phyloP scores from a whole-genome alignment of 2,329 filamentous ascomycete genomes.

The Nakataea oryzae region DNA sequence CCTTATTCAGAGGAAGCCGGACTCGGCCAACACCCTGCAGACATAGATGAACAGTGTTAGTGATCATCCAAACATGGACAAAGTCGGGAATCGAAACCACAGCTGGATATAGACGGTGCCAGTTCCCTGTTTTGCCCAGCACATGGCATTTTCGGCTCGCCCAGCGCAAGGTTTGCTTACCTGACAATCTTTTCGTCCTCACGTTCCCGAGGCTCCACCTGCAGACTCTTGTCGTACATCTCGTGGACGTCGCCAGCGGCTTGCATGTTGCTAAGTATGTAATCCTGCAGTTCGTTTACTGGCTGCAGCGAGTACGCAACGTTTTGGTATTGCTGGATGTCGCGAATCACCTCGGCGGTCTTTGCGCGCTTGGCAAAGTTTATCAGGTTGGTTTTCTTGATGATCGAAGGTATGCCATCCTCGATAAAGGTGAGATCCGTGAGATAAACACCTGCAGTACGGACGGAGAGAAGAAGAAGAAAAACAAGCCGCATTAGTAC shows the following conservation, averaged over 20 bases:
- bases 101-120: not conserved
- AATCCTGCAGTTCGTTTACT: conserved; percentile 88
- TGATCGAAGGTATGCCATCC: conserved; percentile 87
- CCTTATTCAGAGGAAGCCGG: conserved; percentile 21
- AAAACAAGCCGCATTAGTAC: conserved; percentile 1
- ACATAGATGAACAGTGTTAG: not conserved
- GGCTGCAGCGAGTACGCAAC: conserved; percentile 88
- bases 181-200: conserved; percentile 99
- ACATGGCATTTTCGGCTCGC: not conserved
- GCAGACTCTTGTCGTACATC: conserved; percentile 97
- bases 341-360: conserved; percentile 94
- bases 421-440: conserved; percentile 98
- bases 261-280: conserved; percentile 94
- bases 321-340: conserved; percentile 98
- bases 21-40: conserved; percentile 21
- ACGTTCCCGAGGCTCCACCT: conserved; percentile 86
- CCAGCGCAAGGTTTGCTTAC: conserved; percentile 35
- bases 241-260: conserved; percentile 92
- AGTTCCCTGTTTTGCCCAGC: not conserved
- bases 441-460: conserved; percentile 71
- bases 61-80: not conserved
- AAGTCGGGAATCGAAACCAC: not conserved
- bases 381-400: conserved; percentile 93
- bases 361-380: conserved; percentile 98
- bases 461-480: conserved; percentile 4